Evolutionary conservation across 148 eudicot genomes (phyloP).

Genomic region (Camellia sinensis): DNA sequence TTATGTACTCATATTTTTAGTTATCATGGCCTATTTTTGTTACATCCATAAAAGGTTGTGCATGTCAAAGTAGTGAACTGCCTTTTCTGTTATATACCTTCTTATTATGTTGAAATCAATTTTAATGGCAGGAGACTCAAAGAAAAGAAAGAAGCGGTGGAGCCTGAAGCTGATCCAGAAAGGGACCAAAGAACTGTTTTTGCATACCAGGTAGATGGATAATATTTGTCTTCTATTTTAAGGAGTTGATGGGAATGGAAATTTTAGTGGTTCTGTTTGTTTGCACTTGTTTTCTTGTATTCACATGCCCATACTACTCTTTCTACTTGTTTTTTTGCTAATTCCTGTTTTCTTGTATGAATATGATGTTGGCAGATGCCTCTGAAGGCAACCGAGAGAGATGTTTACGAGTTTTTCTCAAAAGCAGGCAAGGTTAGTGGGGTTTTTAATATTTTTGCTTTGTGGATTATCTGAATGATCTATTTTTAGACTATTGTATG

Average conservation of each 20-base stretch:
- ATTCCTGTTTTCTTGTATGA: constrained; percentile 12
- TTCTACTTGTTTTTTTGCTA: constrained; percentile 2
- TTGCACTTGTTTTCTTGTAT: not conserved
- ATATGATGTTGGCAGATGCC: constrained; percentile 65
- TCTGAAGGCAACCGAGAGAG: constrained; percentile 83
- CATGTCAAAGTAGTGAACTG: not conserved
- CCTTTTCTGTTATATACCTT: not conserved
- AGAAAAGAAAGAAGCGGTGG: constrained; percentile 76
- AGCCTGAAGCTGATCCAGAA: constrained; percentile 99
- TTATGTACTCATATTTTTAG: not conserved
- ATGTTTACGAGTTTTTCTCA: constrained; percentile 89
- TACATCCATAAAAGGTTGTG: not conserved
- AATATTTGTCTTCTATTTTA: not conserved
- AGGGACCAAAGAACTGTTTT: constrained; percentile 99
- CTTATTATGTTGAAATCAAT: constrained; percentile 32
- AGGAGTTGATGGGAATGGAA: not conserved
- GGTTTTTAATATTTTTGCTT: not conserved
- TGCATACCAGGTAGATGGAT: constrained; percentile 77
- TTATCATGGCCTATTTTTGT: not conserved
- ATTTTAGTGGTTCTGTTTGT: not conserved
- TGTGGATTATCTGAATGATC: not conserved
- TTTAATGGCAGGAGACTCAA: constrained; percentile 69
- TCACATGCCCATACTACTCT: not conserved
- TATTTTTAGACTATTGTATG: constrained; percentile 1
- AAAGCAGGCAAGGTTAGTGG: constrained; percentile 89